phyloP scores from a whole-genome alignment of 1,284 basidiomycete genomes.

The Trametes hirsuta region DNA sequence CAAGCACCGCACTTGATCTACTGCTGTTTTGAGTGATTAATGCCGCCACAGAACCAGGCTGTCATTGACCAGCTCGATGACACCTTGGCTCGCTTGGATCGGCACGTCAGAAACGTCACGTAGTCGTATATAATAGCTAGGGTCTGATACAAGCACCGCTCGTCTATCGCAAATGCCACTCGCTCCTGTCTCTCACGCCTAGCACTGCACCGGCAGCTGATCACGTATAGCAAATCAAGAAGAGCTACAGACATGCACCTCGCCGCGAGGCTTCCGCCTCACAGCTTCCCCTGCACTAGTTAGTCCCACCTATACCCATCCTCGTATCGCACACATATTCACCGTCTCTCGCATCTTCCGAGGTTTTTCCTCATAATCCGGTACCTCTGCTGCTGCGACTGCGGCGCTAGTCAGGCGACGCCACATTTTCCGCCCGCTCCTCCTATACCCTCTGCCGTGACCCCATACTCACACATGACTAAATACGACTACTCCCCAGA shows the following conservation, averaged over 20 bases:
- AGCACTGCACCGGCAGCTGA: no score
- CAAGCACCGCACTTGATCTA: no score
- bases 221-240: no score
- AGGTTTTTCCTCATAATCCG: slow-evolving; percentile 1
- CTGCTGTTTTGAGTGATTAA: no score
- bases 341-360: slow-evolving; percentile 5
- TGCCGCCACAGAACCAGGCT: no score
- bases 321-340: slow-evolving; percentile 12
- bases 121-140: no score
- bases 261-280: slow-evolving; percentile 24
- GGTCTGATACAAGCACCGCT: no score
- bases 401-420: slow-evolving; percentile 10
- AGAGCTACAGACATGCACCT: background rate
- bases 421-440: slow-evolving; percentile 2
- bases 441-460: background rate
- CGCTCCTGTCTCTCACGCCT: no score
- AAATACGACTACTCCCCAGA: slow-evolving; percentile 61
- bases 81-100: no score
- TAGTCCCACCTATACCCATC: slow-evolving; percentile 24
- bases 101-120: no score
- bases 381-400: slow-evolving; percentile 4
- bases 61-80: no score
- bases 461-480: slow-evolving; percentile 40
- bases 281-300: slow-evolving; percentile 17
- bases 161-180: no score